A percentile compares a stretch with the other conserved stretches of the same genome.
These are phyloP conservation scores for Helicocarpus griseus DNA, from an alignment of 2,329 filamentous ascomycete species.

Conservation along the genomic window DNA sequence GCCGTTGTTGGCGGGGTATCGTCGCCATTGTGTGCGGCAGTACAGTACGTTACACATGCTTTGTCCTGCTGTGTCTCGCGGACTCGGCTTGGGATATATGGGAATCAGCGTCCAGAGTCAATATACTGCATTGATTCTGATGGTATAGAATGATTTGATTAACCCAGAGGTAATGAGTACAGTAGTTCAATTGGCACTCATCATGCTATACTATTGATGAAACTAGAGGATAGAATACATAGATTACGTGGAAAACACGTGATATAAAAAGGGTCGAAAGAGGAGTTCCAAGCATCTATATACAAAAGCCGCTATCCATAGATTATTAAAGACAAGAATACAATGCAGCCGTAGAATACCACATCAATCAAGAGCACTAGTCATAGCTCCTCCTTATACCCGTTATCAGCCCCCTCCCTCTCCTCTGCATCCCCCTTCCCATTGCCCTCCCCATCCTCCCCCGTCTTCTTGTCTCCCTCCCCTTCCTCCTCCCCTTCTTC, in stretches of 20 bases:
- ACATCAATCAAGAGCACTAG: slow-evolving; percentile 17
- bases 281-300: background rate
- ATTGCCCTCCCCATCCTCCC: slow-evolving; percentile 2
- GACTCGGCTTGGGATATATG: too few relatives aligned
- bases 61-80: background rate
- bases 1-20: background rate
- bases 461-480: too few relatives aligned
- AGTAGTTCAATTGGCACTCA: too few relatives aligned
- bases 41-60: background rate
- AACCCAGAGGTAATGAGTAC: too few relatives aligned
- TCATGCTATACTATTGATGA: too few relatives aligned
- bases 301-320: background rate
- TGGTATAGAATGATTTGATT: background rate
- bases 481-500: slow-evolving; percentile 11
- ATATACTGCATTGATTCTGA: background rate
- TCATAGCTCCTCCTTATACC: slow-evolving; percentile 31
- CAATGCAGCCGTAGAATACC: too few relatives aligned
- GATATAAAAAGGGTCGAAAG: background rate
- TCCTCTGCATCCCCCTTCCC: slow-evolving; percentile 15
- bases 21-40: background rate
- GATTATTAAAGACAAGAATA: slow-evolving; percentile 3
- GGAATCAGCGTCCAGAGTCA: too few relatives aligned
- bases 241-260: background rate
- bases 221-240: background rate
- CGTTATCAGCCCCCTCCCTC: slow-evolving; percentile 27